Base-by-base conservation (phyloP, 768 basidiomycete species). In the Suillus alpinus region DNA sequence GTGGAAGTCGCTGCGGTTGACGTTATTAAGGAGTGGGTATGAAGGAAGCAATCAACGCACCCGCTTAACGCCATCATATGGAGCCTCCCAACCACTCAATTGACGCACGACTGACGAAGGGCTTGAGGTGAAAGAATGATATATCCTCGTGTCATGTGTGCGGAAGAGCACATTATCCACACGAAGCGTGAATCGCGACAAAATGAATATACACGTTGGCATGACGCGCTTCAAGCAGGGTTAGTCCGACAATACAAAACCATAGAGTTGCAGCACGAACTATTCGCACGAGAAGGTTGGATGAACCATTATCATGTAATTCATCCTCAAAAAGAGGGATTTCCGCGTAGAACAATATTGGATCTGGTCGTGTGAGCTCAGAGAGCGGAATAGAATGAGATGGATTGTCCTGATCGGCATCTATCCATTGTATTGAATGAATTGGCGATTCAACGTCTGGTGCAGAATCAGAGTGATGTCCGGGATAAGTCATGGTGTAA, bases 301-400 rank as follows among this genome's bases (percentile, higher is more conserved):
- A 95, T 6, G 92, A 86, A 0, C 97, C 97, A 69, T 98, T 98
- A 70, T 99, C 97, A 69, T 98, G 95, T 49, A 98, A 79, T 73
- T 99, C 97, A 71, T 98, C 95, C 69, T 99, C 96, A 70, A 92
- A 98, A 5, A 98, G 76, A 0, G 94, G 92, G 1, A 98, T 85
- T 67, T 98, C 95, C 7, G 96, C 94, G 69, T 96, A 98, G 75
- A 96, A 99, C n/a, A 98, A 78, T 66, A 98, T 98, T 16, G 97
- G 97, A 74, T 98, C 96, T 60, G 87, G 92, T 31, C 91, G 84
- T 10, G 88, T 89, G 34, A 98, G 83, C 63, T 95, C 88, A 1
- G 86, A 83, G 66, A 96, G 80, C 0, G 96, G 95, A 59, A 99
- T 95, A 9, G 71, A 64, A 66, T 95, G 88, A 0, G 76, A 68